phyloP scores from a whole-genome alignment of 257 asterid species.

The Scutellaria galericulata region DNA sequence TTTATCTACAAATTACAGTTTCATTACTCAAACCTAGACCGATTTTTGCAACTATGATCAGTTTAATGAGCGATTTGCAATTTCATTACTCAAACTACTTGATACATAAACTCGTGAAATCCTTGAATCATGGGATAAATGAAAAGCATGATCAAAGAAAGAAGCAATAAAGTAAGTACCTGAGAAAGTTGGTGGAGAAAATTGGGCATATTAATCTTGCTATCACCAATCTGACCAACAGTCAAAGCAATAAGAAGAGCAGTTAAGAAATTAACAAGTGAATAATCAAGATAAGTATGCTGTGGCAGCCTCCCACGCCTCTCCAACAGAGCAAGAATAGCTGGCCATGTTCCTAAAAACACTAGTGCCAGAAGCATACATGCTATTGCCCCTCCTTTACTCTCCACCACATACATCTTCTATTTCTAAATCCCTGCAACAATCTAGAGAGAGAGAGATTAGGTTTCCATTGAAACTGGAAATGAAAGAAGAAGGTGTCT shows the following conservation, averaged over 20 bases:
- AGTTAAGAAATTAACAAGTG: conserved; percentile 42
- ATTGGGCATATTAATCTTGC: conserved; percentile 41
- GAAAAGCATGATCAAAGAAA: neutral
- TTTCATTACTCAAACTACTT: neutral
- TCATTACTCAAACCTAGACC: no score
- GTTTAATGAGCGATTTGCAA: neutral
- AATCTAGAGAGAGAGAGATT: neutral
- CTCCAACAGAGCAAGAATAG: conserved; percentile 48
- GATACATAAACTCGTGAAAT: neutral
- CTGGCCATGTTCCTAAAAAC: conserved; percentile 68
- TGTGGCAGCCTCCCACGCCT: conserved; percentile 65
- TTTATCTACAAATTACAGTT: no score
- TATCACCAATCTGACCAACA: conserved; percentile 49
- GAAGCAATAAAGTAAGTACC: conserved; percentile 16
- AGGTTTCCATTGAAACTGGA: conserved; percentile 7
- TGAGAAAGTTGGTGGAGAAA: conserved; percentile 50
- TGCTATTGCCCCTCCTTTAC: conserved; percentile 58
- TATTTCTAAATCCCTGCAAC: neutral
- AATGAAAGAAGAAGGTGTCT: neutral
- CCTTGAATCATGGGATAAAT: no score
- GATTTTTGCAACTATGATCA: no score
- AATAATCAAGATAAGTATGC: conserved; percentile 61
- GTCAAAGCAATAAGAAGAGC: conserved; percentile 55
- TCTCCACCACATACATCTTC: conserved; percentile 55
- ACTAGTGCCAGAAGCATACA: conserved; percentile 55